Evolutionary conservation across 371 early-diverging fungal species (phyloP), one percentile per base, ranked within the genome.

Genomic region (Actinomucor elegans): DNA sequence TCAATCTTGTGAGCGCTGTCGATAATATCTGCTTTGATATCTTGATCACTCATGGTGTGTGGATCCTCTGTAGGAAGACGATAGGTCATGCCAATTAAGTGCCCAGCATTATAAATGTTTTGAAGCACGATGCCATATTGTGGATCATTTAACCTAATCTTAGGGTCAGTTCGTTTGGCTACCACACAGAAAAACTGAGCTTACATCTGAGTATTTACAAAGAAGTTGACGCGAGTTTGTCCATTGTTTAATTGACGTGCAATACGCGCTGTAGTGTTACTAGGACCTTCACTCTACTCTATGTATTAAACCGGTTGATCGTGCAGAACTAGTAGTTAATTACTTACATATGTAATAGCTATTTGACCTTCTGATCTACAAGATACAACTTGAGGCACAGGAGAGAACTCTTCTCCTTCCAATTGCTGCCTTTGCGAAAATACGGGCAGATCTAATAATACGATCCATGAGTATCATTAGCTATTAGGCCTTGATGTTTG

Each of bases 211-310:
- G 84, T 79, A 50, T 78, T 83, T 0, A 76, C 74, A 48, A 83
- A 81, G 56, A 83, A 83, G 20, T 69, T 80, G n/a, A 77, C 84
- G 31, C 69, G 71, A 14, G 81, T 79, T 45, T 78, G 71, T 33
- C 59, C 72, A 23, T 73, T 71, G 40, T 75, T 78, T 10, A 81
- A 52, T 33, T 77, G 76, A 49, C 78, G 77, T 38, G 78, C 68
- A 35, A 81, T 78, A 50, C 77, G 75, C 28, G 71, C 74, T 0
- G 81, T 80, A 8, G 73, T 79, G 59, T 83, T 81, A 54, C 80
- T 83, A n/a, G 81, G 84, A 21, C 84, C 81, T 45, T 83, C 84
- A 28, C 74, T 78, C 81, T 82, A 61, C 8, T n/a, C n/a, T n/a
- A n/a, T n/a, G n/a, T n/a, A n/a, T n/a, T n/a, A n/a, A n/a, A n/a